phyloP scores from a whole-genome alignment of 2,329 filamentous ascomycete genomes.

The Cadophora luteo-olivacea region DNA sequence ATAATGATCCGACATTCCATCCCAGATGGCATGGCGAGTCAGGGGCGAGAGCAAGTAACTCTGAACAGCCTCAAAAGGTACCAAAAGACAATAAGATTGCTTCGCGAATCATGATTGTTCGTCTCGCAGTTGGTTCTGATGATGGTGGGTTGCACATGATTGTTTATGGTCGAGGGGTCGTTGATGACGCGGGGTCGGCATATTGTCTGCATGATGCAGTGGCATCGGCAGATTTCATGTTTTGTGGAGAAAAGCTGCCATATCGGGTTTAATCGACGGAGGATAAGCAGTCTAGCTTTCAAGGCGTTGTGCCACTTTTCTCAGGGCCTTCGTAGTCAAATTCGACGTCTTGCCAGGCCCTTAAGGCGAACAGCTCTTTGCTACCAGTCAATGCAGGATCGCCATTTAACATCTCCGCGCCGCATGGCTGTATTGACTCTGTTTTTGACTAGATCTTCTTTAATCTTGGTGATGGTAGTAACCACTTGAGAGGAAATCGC shows the following conservation, averaged over 20 bases:
- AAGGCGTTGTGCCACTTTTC: neutral
- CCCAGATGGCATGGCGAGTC: neutral
- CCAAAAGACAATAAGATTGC: too few relatives aligned
- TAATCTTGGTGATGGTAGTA: neutral
- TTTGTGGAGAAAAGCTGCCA: constrained; percentile 4
- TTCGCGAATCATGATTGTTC: neutral
- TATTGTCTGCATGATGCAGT: constrained; percentile 10
- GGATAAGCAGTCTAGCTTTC: neutral
- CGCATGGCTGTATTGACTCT: neutral
- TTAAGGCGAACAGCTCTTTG: neutral
- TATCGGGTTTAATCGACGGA: neutral
- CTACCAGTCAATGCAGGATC: neutral
- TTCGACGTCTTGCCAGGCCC: neutral
- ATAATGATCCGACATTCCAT: neutral
- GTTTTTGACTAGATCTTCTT: neutral
- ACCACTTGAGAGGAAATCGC: neutral
- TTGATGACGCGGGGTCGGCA: constrained; percentile 12
- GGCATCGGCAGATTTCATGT: neutral
- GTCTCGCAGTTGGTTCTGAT: neutral
- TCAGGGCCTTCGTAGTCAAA: neutral
- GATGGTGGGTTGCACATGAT: neutral
- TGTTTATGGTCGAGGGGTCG: constrained; percentile 6
- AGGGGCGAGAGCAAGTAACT: neutral
- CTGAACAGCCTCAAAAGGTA: neutral
- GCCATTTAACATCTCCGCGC: too few relatives aligned